These are phyloP conservation scores for Pseudoperonospora humuli DNA, from an alignment of 352 stramenopile species.

Conservation along the genomic window DNA sequence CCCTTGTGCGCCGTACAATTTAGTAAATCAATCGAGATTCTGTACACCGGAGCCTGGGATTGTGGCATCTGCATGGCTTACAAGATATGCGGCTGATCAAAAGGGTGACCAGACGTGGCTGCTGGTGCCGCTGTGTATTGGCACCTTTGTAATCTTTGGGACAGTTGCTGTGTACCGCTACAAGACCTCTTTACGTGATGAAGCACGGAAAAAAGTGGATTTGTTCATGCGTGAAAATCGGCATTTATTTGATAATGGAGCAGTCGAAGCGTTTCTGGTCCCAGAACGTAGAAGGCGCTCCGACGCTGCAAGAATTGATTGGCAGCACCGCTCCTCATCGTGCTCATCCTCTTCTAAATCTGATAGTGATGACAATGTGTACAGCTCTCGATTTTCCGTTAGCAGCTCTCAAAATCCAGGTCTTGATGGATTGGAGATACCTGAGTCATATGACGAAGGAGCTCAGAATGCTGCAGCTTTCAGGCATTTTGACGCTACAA, in stretches of 20 bases:
- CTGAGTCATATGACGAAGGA: slow-evolving; percentile 22
- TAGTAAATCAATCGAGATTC: slow-evolving; percentile 34
- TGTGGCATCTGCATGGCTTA: slow-evolving; percentile 42
- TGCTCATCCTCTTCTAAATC: slow-evolving; percentile 17
- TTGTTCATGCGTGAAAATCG: slow-evolving; percentile 31
- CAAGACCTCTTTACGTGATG: slow-evolving; percentile 35
- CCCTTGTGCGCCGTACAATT: slow-evolving; percentile 41
- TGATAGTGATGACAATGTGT: slow-evolving; percentile 19
- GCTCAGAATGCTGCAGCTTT: slow-evolving; percentile 40
- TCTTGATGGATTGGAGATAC: slow-evolving; percentile 7
- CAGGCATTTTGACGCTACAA: slow-evolving; percentile 51
- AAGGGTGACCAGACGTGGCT: slow-evolving; percentile 51
- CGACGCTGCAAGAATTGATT: not conserved
- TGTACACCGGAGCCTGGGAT: slow-evolving; percentile 25
- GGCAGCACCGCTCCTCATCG: slow-evolving; percentile 11
- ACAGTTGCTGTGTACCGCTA: slow-evolving; percentile 42
- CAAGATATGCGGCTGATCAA: slow-evolving; percentile 41
- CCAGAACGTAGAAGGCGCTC: slow-evolving; percentile 12
- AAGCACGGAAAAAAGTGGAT: slow-evolving; percentile 22
- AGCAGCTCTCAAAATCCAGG: slow-evolving; percentile 3
- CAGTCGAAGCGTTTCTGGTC: slow-evolving; percentile 39
- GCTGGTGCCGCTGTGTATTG: slow-evolving; percentile 46
- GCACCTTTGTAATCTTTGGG: slow-evolving; percentile 40
- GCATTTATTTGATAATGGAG: slow-evolving; percentile 36
- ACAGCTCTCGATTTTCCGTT: slow-evolving; percentile 16